Evolutionary conservation across 129 eudicot species (phyloP), one percentile per base, ranked within the genome.

Genomic region (Ambrosia artemisiifolia): DNA sequence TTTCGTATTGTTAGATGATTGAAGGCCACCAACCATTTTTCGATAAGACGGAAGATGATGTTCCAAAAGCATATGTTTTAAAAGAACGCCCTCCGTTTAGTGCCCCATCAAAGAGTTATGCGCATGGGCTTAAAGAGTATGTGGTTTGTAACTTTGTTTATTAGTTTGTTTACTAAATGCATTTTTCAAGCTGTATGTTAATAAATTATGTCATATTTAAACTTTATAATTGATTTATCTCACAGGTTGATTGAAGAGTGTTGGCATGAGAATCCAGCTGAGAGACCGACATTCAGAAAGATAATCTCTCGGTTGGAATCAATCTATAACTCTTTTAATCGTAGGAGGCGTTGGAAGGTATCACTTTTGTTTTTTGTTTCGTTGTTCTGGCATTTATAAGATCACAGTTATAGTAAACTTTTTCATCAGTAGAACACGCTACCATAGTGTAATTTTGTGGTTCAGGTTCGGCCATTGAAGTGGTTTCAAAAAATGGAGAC

Each of bases 81-180:
- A 88, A 90, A 65, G 73, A 88, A 68, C 96, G 99, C 49, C 99
- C 99, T 62, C 95, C 97, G 13, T 95, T 90, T 59, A 83, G 57
- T 57, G 97, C 97, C 64, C 81, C 97, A 30, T 12, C 72, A 18
- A 95, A 95, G 78, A 61, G 9, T 65, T 95, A 95, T 56, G 80
- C 91, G 18, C 94, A 95, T 78, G 97, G 99, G 63, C 85, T 95
- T 33, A 90, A 69, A 79, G 94, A 83, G 99, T 95, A 88, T 11
- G 90, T 84, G 30, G 18, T 20, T 55, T 20, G 17, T 17, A 30
- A 60, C 9, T 6, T 36, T 6, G 9, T 40, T 40, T 38, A 6
- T 7, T 38, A 30, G 12, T 55, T 55, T 19, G 11, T 20, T 20
- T 8, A 55, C 33, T 20, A 19, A 1, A 55, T 55, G 24, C 19